Percentiles rank a stretch among this genome's conserved stretches.
These are phyloP conservation scores for Gonium pectorale DNA, from an alignment of 139 green algal species.

Conservation along the genomic window DNA sequence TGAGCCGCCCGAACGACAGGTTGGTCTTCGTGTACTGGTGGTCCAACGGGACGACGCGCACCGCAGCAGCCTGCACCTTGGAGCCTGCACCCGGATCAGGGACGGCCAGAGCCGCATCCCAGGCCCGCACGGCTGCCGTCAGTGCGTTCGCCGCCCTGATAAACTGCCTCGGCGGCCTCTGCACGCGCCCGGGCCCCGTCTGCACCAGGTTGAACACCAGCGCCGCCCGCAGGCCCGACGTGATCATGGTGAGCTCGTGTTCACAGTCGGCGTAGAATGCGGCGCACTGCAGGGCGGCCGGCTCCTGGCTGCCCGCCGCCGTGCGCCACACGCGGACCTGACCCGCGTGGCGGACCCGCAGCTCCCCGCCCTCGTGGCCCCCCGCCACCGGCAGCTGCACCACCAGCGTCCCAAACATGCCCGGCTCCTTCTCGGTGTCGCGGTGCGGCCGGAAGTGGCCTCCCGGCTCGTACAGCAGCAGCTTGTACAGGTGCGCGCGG, in stretches of 20 bases:
- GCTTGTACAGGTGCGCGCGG: constrained; percentile 42
- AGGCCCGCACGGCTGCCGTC: not conserved
- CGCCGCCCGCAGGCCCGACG: constrained; percentile 6
- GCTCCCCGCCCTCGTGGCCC: constrained; percentile 31
- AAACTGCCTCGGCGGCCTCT: not conserved
- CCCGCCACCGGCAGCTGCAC: constrained; percentile 44
- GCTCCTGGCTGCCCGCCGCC: not conserved
- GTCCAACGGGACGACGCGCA: not conserved
- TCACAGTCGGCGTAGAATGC: constrained; percentile 53
- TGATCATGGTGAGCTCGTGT: constrained; percentile 43
- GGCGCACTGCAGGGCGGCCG: not conserved
- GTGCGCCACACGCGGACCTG: not conserved
- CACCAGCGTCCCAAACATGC: constrained; percentile 50
- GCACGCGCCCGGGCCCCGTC: not conserved
- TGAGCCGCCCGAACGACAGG: constrained; percentile 33
- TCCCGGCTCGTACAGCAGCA: constrained; percentile 52
- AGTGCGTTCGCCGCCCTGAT: not conserved
- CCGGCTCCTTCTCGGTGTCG: constrained; percentile 49
- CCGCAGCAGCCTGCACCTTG: too few relatives aligned
- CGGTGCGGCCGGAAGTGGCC: constrained; percentile 47
- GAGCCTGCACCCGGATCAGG: too few relatives aligned
- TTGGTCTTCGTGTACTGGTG: constrained; percentile 44
- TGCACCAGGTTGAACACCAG: constrained; percentile 49
- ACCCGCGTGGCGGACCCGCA: constrained; percentile 14
- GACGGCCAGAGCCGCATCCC: not conserved